phyloP scores from a whole-genome alignment of 768 basidiomycete genomes.

The Lanmaoa pseudosensibilis region DNA sequence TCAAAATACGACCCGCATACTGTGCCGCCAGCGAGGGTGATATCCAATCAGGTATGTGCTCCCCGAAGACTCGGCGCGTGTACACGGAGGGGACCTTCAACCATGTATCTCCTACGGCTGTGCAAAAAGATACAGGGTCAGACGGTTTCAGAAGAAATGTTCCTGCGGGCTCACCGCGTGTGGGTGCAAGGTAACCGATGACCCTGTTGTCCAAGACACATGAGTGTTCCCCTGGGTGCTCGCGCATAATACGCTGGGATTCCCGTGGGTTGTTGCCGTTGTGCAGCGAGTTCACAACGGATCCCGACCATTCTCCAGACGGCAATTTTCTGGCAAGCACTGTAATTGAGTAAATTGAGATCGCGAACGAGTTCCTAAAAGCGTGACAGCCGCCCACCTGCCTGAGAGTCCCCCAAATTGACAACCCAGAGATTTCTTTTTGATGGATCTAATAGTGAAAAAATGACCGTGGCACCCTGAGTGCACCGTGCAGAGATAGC shows the following conservation, averaged over 20 bases:
- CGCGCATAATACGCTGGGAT: slow-evolving; percentile 26
- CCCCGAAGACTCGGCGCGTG: slow-evolving; percentile 33
- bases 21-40: slow-evolving; percentile 14
- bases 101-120: slow-evolving; percentile 38
- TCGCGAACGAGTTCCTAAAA: background rate
- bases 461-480: slow-evolving; percentile 34
- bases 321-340: slow-evolving; percentile 25
- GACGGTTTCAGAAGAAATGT: background rate
- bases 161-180: slow-evolving; percentile 32
- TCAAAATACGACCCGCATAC: slow-evolving; percentile 38
- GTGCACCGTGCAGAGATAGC: slow-evolving; percentile 33
- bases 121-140: slow-evolving; percentile 20
- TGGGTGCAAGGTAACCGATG: slow-evolving; percentile 40
- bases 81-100: slow-evolving; percentile 36
- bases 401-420: slow-evolving; percentile 38
- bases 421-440: slow-evolving; percentile 33
- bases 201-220: slow-evolving; percentile 36
- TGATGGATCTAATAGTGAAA: slow-evolving; percentile 32
- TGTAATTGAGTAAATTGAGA: slow-evolving; percentile 9
- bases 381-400: slow-evolving; percentile 23
- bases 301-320: slow-evolving; percentile 22
- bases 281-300: slow-evolving; percentile 29
- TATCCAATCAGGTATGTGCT: slow-evolving; percentile 27
- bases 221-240: slow-evolving; percentile 32
- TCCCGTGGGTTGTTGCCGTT: slow-evolving; percentile 33